These are phyloP conservation scores for Mollisiaceae sp. DNA, from an alignment of 2,329 filamentous ascomycete species.

Conservation along the genomic window DNA sequence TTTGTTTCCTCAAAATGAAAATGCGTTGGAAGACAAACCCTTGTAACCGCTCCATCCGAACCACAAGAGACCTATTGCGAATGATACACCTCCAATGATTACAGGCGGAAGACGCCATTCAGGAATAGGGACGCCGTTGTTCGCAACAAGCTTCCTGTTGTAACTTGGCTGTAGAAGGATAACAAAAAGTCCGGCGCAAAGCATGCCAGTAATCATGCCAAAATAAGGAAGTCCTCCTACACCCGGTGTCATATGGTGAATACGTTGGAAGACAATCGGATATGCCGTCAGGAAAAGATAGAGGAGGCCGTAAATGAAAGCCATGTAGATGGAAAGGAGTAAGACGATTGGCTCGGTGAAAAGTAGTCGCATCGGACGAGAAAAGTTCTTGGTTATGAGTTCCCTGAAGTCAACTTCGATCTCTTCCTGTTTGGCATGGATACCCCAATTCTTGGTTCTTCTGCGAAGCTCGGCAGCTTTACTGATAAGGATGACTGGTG, in stretches of 20 bases:
- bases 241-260: constrained; percentile 74
- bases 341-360: constrained; percentile 73
- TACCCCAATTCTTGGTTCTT: constrained; percentile 70
- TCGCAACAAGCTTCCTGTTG: constrained; percentile 68
- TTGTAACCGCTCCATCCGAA: constrained; percentile 70
- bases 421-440: constrained; percentile 74
- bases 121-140: constrained; percentile 67
- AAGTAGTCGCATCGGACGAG: constrained; percentile 51
- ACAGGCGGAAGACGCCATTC: constrained; percentile 71
- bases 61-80: constrained; percentile 74
- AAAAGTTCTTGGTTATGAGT: constrained; percentile 61
- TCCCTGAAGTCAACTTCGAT: constrained; percentile 70
- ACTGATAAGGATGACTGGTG: constrained; percentile 65
- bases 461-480: constrained; percentile 67
- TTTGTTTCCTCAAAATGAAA: background rate
- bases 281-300: constrained; percentile 89
- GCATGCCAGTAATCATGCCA: constrained; percentile 77
- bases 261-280: constrained; percentile 75
- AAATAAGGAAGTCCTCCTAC: constrained; percentile 81
- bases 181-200: constrained; percentile 70
- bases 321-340: constrained; percentile 72
- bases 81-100: constrained; percentile 63
- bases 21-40: constrained; percentile 7
- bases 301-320: constrained; percentile 77
- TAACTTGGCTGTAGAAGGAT: constrained; percentile 70